Conservation (phyloP, 805 yeast genomes). For the Blastobotrys terrestris region DNA sequence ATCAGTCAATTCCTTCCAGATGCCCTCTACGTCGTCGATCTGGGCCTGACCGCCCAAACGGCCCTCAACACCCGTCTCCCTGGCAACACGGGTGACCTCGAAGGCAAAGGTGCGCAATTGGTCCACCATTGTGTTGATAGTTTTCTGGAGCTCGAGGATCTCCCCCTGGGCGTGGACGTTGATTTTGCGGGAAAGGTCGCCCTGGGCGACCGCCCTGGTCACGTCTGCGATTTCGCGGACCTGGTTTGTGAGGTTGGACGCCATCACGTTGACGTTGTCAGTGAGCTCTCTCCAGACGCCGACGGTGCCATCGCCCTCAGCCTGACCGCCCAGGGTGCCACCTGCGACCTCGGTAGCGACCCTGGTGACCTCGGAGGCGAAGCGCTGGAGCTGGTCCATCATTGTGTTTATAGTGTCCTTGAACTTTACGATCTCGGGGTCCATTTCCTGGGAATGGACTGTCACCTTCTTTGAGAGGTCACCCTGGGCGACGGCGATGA, state of each 20-base stretch:
- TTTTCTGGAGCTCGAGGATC: slow-evolving; percentile 75
- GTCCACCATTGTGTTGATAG: slow-evolving; percentile 85
- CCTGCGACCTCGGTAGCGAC: slow-evolving; percentile 88
- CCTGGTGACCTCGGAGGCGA: slow-evolving; percentile 74
- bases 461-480: slow-evolving; percentile 77
- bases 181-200: slow-evolving; percentile 76
- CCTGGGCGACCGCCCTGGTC: slow-evolving; percentile 81
- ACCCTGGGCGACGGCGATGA: slow-evolving; percentile 84
- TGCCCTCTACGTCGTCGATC: slow-evolving; percentile 73
- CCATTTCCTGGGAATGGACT: slow-evolving; percentile 62
- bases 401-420: slow-evolving; percentile 77
- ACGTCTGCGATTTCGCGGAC: slow-evolving; percentile 88
- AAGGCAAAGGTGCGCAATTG: slow-evolving; percentile 77
- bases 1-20: slow-evolving; percentile 82
- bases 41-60: slow-evolving; percentile 84
- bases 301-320: slow-evolving; percentile 74
- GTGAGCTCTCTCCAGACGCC: slow-evolving; percentile 87
- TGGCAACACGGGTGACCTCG: slow-evolving; percentile 79
- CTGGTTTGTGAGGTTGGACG: slow-evolving; percentile 77
- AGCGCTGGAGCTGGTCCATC: slow-evolving; percentile 82
- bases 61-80: slow-evolving; percentile 88
- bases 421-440: slow-evolving; percentile 74
- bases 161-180: slow-evolving; percentile 92
- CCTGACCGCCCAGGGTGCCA: slow-evolving; percentile 87
- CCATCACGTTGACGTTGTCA: slow-evolving; percentile 87